Evolutionary conservation across 352 stramenopile genomes (phyloP).

Genomic region (Pythium sp.): DNA sequence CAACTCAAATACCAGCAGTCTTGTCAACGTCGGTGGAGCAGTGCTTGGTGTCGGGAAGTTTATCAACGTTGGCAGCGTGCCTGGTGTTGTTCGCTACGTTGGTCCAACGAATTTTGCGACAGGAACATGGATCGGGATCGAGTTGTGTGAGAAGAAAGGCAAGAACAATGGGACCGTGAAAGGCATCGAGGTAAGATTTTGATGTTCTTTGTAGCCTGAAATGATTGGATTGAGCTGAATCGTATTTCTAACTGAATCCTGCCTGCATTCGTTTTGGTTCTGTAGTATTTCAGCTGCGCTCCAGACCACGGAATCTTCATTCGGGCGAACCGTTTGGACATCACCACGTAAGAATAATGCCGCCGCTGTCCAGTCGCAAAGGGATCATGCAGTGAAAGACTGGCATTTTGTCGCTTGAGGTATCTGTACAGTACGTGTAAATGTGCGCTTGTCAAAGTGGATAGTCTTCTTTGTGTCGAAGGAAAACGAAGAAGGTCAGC

Average conservation of each 20-base stretch:
- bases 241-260: neutral
- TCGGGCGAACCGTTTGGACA: slow-evolving; percentile 52
- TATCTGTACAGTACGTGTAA: neutral
- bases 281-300: slow-evolving; percentile 61
- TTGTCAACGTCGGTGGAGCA: slow-evolving; percentile 41
- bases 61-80: slow-evolving; percentile 52
- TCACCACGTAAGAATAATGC: slow-evolving; percentile 14
- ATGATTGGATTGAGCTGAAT: neutral
- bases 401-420: neutral
- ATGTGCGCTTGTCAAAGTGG: neutral
- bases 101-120: slow-evolving; percentile 58
- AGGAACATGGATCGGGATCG: slow-evolving; percentile 73
- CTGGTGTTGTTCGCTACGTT: slow-evolving; percentile 67
- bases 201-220: neutral
- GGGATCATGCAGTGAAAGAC: neutral
- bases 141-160: slow-evolving; percentile 54
- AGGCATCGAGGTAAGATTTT: slow-evolving; percentile 26
- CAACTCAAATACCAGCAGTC: slow-evolving; percentile 34
- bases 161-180: slow-evolving; percentile 66
- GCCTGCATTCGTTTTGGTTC: neutral
- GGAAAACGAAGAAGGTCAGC: neutral
- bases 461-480: neutral
- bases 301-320: slow-evolving; percentile 68
- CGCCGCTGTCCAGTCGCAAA: neutral
- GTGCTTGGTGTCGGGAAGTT: slow-evolving; percentile 50